Conservation (phyloP, 2,329 filamentous ascomycete species). For the Neopestalotiopsis sp. region DNA sequence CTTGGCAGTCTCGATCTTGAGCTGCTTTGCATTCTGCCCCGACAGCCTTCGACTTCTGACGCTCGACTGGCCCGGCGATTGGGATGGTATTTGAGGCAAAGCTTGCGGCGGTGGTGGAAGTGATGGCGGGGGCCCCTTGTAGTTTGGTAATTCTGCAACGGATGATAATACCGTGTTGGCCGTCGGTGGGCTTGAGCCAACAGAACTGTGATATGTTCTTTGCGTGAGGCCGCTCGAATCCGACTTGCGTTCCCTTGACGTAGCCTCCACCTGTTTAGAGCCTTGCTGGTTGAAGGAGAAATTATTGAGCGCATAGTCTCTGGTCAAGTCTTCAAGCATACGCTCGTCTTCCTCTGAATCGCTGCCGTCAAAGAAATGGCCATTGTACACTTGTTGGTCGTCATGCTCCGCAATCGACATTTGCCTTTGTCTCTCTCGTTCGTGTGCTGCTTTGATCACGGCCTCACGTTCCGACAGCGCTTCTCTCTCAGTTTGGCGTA, state of each 20-base stretch:
- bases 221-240: constrained; percentile 81
- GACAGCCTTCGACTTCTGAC: constrained; percentile 82
- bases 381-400: constrained; percentile 53
- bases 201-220: constrained; percentile 81
- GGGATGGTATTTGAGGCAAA: constrained; percentile 47
- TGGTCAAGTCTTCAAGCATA: constrained; percentile 86
- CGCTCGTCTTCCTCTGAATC: constrained; percentile 74
- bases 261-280: constrained; percentile 64
- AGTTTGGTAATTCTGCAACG: constrained; percentile 65
- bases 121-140: constrained; percentile 32
- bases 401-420: constrained; percentile 34
- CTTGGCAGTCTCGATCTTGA: constrained; percentile 82
- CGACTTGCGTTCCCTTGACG: constrained; percentile 66
- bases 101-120: constrained; percentile 56
- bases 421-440: constrained; percentile 59
- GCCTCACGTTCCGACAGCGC: constrained; percentile 67
- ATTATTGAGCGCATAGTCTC: constrained; percentile 80
- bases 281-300: constrained; percentile 76
- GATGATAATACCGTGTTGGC: constrained; percentile 72
- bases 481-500: constrained; percentile 76
- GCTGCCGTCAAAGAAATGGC: constrained; percentile 67
- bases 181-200: constrained; percentile 73
- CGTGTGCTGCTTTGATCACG: constrained; percentile 63
- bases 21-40: constrained; percentile 77
- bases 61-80: constrained; percentile 43